Conservation (phyloP, 1,139 yeast genomes). For the Ogataea hybrid region DNA sequence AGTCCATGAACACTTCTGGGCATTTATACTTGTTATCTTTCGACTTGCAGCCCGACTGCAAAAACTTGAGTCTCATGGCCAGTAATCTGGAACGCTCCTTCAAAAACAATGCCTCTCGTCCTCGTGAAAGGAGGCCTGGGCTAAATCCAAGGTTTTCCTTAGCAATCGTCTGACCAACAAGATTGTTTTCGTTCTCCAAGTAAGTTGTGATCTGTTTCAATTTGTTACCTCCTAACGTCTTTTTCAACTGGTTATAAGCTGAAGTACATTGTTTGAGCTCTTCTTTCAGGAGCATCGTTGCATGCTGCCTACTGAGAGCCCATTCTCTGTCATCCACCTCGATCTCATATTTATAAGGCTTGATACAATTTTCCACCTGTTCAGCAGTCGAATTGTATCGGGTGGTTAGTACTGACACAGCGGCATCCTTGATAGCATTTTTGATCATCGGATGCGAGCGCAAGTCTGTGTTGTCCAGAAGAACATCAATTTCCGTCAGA, state of each 20-base stretch:
- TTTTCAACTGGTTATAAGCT: conserved; percentile 60
- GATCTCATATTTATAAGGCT: conserved; percentile 95
- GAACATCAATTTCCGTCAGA: conserved; percentile 69
- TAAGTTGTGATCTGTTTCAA: conserved; percentile 79
- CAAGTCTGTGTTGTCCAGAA: conserved; percentile 72
- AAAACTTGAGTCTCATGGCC: conserved; percentile 70
- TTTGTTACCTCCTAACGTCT: conserved; percentile 78
- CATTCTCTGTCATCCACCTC: conserved; percentile 96
- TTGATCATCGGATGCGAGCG: conserved; percentile 83
- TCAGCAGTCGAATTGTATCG: conserved; percentile 92
- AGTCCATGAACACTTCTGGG: conserved; percentile 91
- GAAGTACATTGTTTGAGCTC: conserved; percentile 82
- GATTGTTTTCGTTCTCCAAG: conserved; percentile 51
- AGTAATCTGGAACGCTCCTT: conserved; percentile 72
- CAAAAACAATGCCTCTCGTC: conserved; percentile 83
- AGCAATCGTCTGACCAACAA: conserved; percentile 42
- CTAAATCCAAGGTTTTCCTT: conserved; percentile 37
- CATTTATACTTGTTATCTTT: conserved; percentile 86
- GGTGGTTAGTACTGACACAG: conserved; percentile 70
- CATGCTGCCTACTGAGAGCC: conserved; percentile 76
- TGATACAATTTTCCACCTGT: conserved; percentile 97
- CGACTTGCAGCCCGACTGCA: conserved; percentile 73
- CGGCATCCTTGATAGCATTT: conserved; percentile 81
- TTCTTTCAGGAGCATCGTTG: conserved; percentile 71
- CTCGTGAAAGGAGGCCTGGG: conserved; percentile 60